Base-by-base conservation (phyloP, 2,329 filamentous ascomycete species). In the Alternaria triticina region DNA sequence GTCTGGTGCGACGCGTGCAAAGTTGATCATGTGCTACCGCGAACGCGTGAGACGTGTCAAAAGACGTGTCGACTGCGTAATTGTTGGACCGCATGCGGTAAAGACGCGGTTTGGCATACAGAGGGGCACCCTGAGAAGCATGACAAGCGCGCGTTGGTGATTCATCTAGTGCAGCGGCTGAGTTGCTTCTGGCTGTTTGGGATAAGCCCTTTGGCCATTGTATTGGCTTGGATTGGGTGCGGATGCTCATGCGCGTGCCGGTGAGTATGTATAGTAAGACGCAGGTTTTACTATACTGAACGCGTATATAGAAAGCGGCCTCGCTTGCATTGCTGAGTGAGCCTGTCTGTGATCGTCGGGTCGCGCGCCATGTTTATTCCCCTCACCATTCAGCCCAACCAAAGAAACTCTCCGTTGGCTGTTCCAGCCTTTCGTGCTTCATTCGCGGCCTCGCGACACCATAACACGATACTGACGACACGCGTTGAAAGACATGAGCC, bases 1-100 rank as follows among this genome's bases (percentile, higher is more conserved):
- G 54, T 40, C 44, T 63, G 58, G 44, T 67, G 62, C 61, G 65
- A 64, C 69, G 70, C 70, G 70, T 70, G 20, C 44, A 15, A 58
- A 13, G 23, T 10, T 43, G 44, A 63, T 70, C 68, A 71, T 61
- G 59, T 70, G 70, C 23, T 40, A 50, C 51, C 68, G 70, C 65
- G 70, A 54, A 66, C 70, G 70, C 70, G 70, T 69, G 67, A 64
- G 64, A 70, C 67, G 70, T 62, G 69, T 68, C 54, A 52, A 52
- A 40, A 33, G 30, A 59, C 15, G 45, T 36, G 45, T n/a, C 23
- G 40, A 54, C 45, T 59, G 45, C 25, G 59, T 61, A 58, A 68
- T 68, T 44, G 15, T 28, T 15, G 12, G 4, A 20, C 54, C 49
- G 15, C 23, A 60, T 62, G n/a, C 25, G 61, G 63, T 27, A 47